phyloP scores from a whole-genome alignment of 768 basidiomycete genomes.

The Naganishia randhawae region DNA sequence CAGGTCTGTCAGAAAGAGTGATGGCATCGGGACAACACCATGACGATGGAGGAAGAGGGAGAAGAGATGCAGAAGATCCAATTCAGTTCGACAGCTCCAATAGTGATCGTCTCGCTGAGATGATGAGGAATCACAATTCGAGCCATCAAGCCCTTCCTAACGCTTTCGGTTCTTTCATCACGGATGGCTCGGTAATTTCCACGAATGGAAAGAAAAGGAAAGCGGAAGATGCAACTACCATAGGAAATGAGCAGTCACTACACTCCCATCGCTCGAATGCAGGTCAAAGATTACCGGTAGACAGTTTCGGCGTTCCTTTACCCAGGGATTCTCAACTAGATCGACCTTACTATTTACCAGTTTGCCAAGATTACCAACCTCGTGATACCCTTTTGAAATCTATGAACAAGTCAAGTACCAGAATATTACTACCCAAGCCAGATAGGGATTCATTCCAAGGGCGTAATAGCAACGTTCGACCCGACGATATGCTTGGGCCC shows the following conservation, averaged over 20 bases:
- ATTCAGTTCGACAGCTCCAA: conserved; percentile 29
- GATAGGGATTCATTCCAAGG: neutral
- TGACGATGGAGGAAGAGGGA: neutral
- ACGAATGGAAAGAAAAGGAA: neutral
- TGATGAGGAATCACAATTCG: neutral
- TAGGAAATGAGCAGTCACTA: neutral
- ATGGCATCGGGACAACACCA: neutral
- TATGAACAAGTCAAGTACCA: neutral
- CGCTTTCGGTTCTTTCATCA: neutral
- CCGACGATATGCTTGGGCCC: neutral
- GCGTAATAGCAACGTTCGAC: neutral
- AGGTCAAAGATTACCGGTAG: neutral
- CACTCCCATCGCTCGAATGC: neutral
- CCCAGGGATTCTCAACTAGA: neutral
- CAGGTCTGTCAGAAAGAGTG: neutral
- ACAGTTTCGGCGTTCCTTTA: neutral
- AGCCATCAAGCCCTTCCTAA: neutral
- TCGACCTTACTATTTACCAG: neutral
- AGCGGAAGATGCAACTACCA: neutral
- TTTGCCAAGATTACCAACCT: neutral
- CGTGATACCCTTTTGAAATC: neutral
- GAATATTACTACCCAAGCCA: neutral
- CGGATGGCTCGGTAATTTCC: neutral
- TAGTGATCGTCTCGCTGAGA: conserved; percentile 18
- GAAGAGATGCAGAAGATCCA: conserved; percentile 36